Evolutionary conservation across 352 stramenopile species (phyloP), one percentile per base, ranked within the genome.

Genomic region (Phytophthora pistaciae): DNA sequence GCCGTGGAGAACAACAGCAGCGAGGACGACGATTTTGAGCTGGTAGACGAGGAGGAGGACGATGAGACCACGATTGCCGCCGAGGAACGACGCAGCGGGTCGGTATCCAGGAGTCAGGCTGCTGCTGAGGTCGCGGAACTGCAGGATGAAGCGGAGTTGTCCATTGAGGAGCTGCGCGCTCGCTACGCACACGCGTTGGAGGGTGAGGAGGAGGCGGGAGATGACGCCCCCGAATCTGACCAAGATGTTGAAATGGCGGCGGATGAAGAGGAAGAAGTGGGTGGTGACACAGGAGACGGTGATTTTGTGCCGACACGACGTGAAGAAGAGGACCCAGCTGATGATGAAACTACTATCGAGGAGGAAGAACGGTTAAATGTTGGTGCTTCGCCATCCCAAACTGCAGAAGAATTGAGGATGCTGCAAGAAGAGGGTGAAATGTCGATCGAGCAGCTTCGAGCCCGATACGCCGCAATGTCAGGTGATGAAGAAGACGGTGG

Each of bases 291-390:
- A 7, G 50, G 31, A 9, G 65, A 79, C 23, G 60, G 10, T 29
- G 71, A 80, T 1, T 81, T 82, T 49, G 42, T 69, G 14, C 55
- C 36, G 5, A 68, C 66, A 13, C 57, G 46, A 31, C 48, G 67
- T 0, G 66, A 78, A n/a, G 78, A 86, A 36, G 71, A 70, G 4
- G 78, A 84, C 0, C 77, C 90, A 31, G 63, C 62, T 14, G 94
- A 98, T 48, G 84, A 99, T 60, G 95, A 99, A 59, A 94, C 79
- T 8, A 98, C 97, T 1, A 91, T 99, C 3, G 88, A 93, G 56
- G 88, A 83, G 40, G 92, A 98, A 40, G 95, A 99, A 68, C 60
- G 38, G 27, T 42, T 62, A 13, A 48, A 74, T 20, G 71, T 75
- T 6, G 74, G 86, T 18, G 50, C 76, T 42, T 81, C 75, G 3